Base-by-base conservation (phyloP, 2,329 filamentous ascomycete species). In the Knoxdaviesia proteae region DNA sequence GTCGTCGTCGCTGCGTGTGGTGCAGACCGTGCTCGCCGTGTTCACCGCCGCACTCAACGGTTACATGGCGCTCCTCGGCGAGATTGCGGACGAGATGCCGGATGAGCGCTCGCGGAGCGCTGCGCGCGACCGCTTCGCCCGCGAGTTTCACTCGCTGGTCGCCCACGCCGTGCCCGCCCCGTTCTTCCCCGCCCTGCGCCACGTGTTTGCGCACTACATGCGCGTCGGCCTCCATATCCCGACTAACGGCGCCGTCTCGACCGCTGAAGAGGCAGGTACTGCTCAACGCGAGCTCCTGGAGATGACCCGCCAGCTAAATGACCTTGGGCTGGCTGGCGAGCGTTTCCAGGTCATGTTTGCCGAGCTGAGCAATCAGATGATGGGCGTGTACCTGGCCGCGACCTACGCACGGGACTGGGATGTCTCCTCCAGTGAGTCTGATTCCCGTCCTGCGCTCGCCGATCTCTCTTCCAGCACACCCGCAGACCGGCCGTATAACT, bases 311-410 rank as follows among this genome's bases (percentile, higher is more conserved):
- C 68, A 71, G 6, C 59, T 86, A 10, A 62, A 69, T 49, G 65
- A 69, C 39, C 72, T 84, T 29, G 81, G 80, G 0, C 60, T 86
- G 11, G 75, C 75, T 1, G 78, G 77, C 31, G 75, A 81, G 51
- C 65, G 62, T 40, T 80, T 81, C 42, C 77, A 84, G 52, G 68
- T 79, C 32, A 63, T 80, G 34, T 78, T 84, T 51, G 81, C 79
- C 10, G 74, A 80, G 54, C 67, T 80, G 31, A 77, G 84, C 65
- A 69, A 84, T 52, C 60, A 61, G 34, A 64, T 77, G 45, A 74
- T 86, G 64, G 66, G 67, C 38, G 61, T 68, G 8, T 80, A 77
- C 49, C 69, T 86, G 36, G 61, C 61, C 36, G 63, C 65, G 40
- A 70, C 69, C 6, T 84, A 76, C 52, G 64, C 73, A 45, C 71